phyloP scores from a whole-genome alignment of 1,284 basidiomycete genomes.

The Rhodotorula sp. region DNA sequence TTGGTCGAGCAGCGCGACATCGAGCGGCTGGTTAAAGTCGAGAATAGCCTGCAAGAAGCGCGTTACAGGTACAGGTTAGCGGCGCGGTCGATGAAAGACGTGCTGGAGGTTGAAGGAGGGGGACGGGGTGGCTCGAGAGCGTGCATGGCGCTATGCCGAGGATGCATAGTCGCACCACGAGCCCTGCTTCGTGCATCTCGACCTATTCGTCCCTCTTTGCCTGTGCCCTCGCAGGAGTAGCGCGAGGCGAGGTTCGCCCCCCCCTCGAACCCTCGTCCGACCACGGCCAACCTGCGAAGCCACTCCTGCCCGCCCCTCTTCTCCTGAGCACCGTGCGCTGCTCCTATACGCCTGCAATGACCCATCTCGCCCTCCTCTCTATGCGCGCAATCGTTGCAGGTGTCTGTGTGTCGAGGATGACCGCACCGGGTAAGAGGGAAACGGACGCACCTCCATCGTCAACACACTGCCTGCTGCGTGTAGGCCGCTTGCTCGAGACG shows the following conservation, averaged over 20 bases:
- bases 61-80: background rate
- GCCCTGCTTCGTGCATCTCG: too few species aligned
- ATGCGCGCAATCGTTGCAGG: too few species aligned
- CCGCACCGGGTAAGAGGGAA: background rate
- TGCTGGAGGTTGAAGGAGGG: background rate
- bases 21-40: constrained; percentile 80
- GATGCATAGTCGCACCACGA: too few species aligned
- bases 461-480: background rate
- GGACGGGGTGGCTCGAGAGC: too few species aligned
- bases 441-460: constrained; percentile 7
- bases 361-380: background rate
- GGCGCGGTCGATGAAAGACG: background rate
- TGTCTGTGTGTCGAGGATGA: background rate
- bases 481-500: background rate
- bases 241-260: background rate
- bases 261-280: constrained; percentile 1
- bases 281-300: background rate
- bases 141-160: too few species aligned
- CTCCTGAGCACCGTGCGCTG: too few species aligned
- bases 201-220: background rate
- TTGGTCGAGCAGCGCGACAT: constrained; percentile 77
- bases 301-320: too few species aligned
- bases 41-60: constrained; percentile 64
- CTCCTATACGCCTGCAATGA: background rate
- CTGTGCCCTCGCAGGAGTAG: background rate